Base-by-base conservation (phyloP, 495 filamentous ascomycete genomes). In the Penicillium alfredii region DNA sequence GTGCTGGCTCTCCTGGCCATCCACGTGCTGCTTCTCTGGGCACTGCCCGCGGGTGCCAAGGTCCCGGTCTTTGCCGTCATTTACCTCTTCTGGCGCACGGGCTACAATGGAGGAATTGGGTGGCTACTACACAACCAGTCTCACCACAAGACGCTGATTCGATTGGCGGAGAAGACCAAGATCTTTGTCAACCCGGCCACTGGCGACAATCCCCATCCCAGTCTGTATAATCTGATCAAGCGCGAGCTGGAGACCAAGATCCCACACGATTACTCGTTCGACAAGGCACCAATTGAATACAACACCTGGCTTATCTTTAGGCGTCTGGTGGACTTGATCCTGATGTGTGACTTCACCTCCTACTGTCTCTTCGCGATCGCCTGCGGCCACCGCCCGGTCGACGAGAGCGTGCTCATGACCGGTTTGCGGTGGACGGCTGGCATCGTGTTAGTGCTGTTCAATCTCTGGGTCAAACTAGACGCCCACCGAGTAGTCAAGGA, bases 401-500 rank as follows among this genome's bases (percentile, higher is more conserved):
- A 73, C 34, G 92, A 98, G 68, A 73, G 71, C 32, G 44, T 82
- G 33, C 46, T 68, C 35, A 79, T 90, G 66, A 82, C 79, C 27
- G 45, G 73, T 23, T 67, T 77, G 38, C 82, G 92, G 44, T 98
- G 93, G 92, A 45, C 71, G n/a, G 71, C 77, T 21, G 92, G 93
- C 13, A 75, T 86, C 35, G 63, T 73, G 11, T 66, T 94, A n/a
- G 80, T 98, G 33, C 71, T 81, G 38, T 97, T 98, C 73, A 98
- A 98, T 61, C 76, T 96, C 11, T 98, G 93, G 93, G 92, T 98
- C 36, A 98, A 98, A 66, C 71, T 98, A 38, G 92, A 98, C 60
- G 92, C 92, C 12, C 92, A 97, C 61, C 71, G 92, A 35, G 92
- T 98, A n/a, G 92, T 98, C 49, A 97, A 97, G 65, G 93, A 98